Evolutionary conservation across 2,329 filamentous ascomycete genomes (phyloP).

Genomic region (Allantophomopsis cytisporea): DNA sequence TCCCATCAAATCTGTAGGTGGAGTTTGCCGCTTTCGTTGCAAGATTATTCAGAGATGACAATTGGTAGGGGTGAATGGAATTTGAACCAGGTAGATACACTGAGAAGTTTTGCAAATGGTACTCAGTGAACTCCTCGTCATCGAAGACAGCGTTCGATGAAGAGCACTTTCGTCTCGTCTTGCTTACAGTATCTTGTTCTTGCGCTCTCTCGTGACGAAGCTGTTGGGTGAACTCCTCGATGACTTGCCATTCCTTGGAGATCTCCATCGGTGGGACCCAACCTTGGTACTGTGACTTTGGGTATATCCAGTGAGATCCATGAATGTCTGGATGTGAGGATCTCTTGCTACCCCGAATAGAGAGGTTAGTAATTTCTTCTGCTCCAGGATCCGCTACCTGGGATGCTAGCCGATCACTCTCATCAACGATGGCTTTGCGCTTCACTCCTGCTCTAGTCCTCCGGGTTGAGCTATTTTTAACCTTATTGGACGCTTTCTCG

Average conservation of each 20-base stretch:
- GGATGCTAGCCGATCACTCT: too few species aligned
- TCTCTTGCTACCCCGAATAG: too few species aligned
- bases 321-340: too few species aligned
- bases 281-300: constrained; percentile 13
- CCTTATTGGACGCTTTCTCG: too few species aligned
- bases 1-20: constrained; percentile 44
- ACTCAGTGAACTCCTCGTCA: constrained; percentile 20
- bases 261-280: constrained; percentile 7
- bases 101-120: constrained; percentile 42
- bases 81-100: constrained; percentile 32
- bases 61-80: constrained; percentile 26
- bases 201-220: background rate
- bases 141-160: background rate
- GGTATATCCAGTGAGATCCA: constrained; percentile 4
- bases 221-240: constrained; percentile 2
- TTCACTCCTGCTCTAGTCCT: too few species aligned
- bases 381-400: too few species aligned
- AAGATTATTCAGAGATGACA: constrained; percentile 40
- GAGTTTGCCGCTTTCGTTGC: constrained; percentile 22
- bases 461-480: too few species aligned
- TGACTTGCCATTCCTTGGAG: constrained; percentile 2
- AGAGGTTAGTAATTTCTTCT: too few species aligned
- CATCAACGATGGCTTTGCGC: too few species aligned
- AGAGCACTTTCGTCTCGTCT: too few species aligned
- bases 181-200: background rate